Conservation (phyloP, 768 basidiomycete genomes). For the Boletellus emodensis region DNA sequence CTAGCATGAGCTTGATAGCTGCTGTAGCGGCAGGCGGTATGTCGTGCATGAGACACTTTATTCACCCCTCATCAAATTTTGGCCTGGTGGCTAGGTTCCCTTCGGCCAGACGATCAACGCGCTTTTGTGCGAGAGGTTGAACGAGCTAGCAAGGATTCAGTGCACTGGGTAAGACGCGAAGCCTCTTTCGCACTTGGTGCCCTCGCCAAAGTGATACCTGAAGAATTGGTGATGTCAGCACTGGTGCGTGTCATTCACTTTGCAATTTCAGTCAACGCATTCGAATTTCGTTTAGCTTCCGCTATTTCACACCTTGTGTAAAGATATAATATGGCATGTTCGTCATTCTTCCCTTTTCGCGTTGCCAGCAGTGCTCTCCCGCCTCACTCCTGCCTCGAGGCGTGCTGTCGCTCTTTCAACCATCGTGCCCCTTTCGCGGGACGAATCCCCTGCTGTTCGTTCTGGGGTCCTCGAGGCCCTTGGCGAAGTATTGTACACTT, state of each 20-base stretch:
- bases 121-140: conserved; percentile 75
- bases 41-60: conserved; percentile 21
- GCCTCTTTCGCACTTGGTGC: conserved; percentile 86
- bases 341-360: conserved; percentile 85
- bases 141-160: conserved; percentile 57
- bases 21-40: conserved; percentile 76
- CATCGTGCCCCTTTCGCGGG: conserved; percentile 56
- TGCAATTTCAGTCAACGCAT: neutral
- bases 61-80: conserved; percentile 5
- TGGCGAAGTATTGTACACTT: conserved; percentile 85
- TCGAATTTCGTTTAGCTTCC: conserved; percentile 55
- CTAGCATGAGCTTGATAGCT: conserved; percentile 92
- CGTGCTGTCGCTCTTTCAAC: conserved; percentile 64
- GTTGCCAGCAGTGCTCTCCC: conserved; percentile 72
- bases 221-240: conserved; percentile 60
- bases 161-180: conserved; percentile 80
- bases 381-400: conserved; percentile 56
- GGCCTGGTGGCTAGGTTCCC: conserved; percentile 39
- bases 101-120: conserved; percentile 51
- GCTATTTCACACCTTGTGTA: conserved; percentile 64
- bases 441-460: conserved; percentile 65
- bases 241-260: conserved; percentile 44
- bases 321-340: conserved; percentile 76
- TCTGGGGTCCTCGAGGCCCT: conserved; percentile 80
- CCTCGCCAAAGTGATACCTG: conserved; percentile 82